Conservation (phyloP, 2,329 filamentous ascomycete species). For the Fusarium decemcellulare region DNA sequence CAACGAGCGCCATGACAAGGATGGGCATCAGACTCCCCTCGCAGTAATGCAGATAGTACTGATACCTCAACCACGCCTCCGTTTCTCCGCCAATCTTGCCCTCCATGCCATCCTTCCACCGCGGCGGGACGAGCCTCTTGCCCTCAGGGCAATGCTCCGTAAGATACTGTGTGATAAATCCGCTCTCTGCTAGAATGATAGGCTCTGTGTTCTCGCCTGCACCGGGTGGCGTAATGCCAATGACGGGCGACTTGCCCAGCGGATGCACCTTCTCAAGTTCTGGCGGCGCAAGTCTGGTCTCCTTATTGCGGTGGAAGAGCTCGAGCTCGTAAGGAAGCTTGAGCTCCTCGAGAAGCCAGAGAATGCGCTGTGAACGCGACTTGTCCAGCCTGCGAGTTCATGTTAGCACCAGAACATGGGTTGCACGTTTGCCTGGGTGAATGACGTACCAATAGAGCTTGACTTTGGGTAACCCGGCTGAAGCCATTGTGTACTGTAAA, state of each 20-base stretch:
- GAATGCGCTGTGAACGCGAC: conserved; percentile 85
- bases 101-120: conserved; percentile 72
- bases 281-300: conserved; percentile 78
- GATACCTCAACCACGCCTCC: conserved; percentile 71
- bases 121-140: conserved; percentile 64
- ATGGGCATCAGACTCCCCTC: conserved; percentile 88
- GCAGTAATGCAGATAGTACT: conserved; percentile 84
- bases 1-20: conserved; percentile 75
- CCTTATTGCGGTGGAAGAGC: conserved; percentile 77
- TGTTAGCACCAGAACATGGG: conserved; percentile 2
- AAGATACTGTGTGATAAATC: conserved; percentile 85
- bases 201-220: conserved; percentile 53
- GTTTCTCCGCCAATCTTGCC: conserved; percentile 72
- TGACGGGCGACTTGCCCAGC: conserved; percentile 87
- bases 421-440: not conserved
- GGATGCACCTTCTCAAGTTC: conserved; percentile 85
- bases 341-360: conserved; percentile 90
- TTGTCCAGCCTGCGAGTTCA: conserved; percentile 79
- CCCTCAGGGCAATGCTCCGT: conserved; percentile 71
- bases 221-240: conserved; percentile 71
- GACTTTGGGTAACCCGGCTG: conserved; percentile 63
- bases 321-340: conserved; percentile 84
- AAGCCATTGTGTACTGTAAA: conserved; percentile 38
- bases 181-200: conserved; percentile 84
- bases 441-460: conserved; percentile 73